phyloP scores from a whole-genome alignment of 352 stramenopile genomes.

The Pythium sp. region DNA sequence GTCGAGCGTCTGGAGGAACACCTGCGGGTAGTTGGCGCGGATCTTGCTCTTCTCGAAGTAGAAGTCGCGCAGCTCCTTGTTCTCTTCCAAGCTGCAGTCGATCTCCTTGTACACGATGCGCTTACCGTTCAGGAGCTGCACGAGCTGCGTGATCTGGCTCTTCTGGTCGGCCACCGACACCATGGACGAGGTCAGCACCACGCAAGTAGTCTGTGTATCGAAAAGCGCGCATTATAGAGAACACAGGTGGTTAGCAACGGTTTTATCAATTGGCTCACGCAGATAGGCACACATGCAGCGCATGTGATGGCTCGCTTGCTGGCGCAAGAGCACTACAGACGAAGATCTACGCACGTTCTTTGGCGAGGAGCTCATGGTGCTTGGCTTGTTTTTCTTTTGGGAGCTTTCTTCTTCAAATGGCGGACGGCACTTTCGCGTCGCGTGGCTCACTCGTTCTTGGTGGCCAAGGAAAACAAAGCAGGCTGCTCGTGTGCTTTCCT shows the following conservation, averaged over 20 bases:
- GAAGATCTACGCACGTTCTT: slow-evolving; percentile 2
- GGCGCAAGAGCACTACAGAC: background rate
- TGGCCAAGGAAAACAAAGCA: background rate
- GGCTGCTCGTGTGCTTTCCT: background rate
- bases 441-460: background rate
- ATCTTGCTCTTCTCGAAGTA: slow-evolving; percentile 81
- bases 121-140: slow-evolving; percentile 73
- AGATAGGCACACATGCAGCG: background rate
- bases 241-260: background rate
- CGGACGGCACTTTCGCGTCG: background rate
- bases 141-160: slow-evolving; percentile 64
- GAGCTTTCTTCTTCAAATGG: background rate
- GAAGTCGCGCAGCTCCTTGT: slow-evolving; percentile 63
- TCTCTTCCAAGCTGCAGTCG: slow-evolving; percentile 80
- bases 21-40: slow-evolving; percentile 83
- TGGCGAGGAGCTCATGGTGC: slow-evolving; percentile 4
- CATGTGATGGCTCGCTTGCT: background rate
- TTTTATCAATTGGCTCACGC: background rate
- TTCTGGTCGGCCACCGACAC: slow-evolving; percentile 78
- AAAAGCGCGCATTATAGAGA: background rate
- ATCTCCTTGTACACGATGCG: slow-evolving; percentile 70
- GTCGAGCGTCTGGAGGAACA: slow-evolving; percentile 57
- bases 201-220: slow-evolving; percentile 31
- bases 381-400: background rate
- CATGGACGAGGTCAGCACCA: slow-evolving; percentile 76